Percentiles rank a stretch among this genome's conserved stretches.
phyloP scores from a whole-genome alignment of 2,329 filamentous ascomycete species.

The Microdochium bolleyi region DNA sequence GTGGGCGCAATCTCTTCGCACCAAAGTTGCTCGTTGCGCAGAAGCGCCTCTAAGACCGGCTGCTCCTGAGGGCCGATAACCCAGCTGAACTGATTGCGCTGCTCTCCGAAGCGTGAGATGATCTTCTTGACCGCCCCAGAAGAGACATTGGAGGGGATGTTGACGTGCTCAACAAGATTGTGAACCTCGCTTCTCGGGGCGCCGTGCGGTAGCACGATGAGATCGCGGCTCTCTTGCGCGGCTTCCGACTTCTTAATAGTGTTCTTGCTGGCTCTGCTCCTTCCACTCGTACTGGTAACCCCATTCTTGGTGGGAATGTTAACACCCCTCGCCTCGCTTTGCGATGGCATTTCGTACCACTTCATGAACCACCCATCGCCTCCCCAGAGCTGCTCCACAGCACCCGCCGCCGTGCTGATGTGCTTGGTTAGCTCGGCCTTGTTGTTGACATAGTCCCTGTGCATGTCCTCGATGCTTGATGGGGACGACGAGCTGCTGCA shows the following conservation, averaged over 20 bases:
- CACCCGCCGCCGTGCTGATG: slow-evolving; percentile 7
- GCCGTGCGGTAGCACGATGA: background rate
- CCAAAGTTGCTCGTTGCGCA: slow-evolving; percentile 3
- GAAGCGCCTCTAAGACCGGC: slow-evolving; percentile 6
- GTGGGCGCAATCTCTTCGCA: slow-evolving; percentile 6
- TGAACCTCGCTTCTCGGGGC: slow-evolving; percentile 1
- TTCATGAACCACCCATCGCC: slow-evolving; percentile 7
- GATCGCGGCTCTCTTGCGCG: background rate
- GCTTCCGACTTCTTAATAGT: background rate
- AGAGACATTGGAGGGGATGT: slow-evolving; percentile 3
- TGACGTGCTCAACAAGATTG: slow-evolving; percentile 7
- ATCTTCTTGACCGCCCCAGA: slow-evolving; percentile 5
- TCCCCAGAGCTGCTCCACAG: slow-evolving; percentile 6
- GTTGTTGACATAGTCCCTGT: slow-evolving; percentile 2
- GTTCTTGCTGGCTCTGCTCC: background rate
- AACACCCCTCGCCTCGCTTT: background rate
- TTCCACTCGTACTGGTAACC: too few species aligned
- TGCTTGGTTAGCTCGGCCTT: slow-evolving; percentile 11
- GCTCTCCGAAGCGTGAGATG: slow-evolving; percentile 3
- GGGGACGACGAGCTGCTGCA: background rate
- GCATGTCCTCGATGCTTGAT: background rate
- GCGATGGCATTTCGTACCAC: slow-evolving; percentile 6
- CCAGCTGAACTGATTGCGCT: slow-evolving; percentile 7
- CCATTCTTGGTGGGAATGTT: background rate
- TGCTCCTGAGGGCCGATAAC: slow-evolving; percentile 9